phyloP scores from a whole-genome alignment of 2,329 filamentous ascomycete species.

The Aspergillus pseudoviridinutans region DNA sequence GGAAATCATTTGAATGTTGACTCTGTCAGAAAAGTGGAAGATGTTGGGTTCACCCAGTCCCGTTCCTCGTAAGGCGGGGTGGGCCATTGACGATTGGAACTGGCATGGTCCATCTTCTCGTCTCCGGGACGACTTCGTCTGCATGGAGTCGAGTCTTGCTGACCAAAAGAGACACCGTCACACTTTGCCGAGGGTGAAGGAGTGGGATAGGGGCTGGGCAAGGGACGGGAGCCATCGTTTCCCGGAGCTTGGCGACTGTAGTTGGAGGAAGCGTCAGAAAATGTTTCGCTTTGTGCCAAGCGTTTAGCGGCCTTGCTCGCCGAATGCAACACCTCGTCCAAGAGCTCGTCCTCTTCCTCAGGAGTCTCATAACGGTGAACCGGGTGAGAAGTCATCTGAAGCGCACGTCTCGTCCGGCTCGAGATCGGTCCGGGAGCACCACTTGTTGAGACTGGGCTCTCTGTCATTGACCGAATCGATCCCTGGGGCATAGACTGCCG shows the following conservation, averaged over 20 bases:
- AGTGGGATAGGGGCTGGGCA: slow-evolving; percentile 60
- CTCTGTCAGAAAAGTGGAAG: slow-evolving; percentile 74
- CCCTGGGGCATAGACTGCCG: slow-evolving; percentile 39
- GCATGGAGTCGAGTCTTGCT: slow-evolving; percentile 44
- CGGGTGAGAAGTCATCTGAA: slow-evolving; percentile 66
- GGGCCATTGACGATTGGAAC: slow-evolving; percentile 71
- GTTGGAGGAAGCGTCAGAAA: slow-evolving; percentile 50
- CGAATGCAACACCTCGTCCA: slow-evolving; percentile 81
- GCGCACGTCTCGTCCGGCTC: slow-evolving; percentile 72
- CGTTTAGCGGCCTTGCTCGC: slow-evolving; percentile 71
- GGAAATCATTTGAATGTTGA: slow-evolving; percentile 32
- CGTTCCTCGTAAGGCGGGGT: slow-evolving; percentile 93
- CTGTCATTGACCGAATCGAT: slow-evolving; percentile 26
- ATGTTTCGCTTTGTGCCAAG: slow-evolving; percentile 50
- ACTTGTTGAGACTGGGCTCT: slow-evolving; percentile 24
- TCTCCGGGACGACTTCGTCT: slow-evolving; percentile 68
- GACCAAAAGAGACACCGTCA: slow-evolving; percentile 70
- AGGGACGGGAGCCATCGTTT: slow-evolving; percentile 25
- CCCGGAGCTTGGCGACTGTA: slow-evolving; percentile 42
- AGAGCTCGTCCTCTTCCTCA: slow-evolving; percentile 91
- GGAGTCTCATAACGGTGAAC: slow-evolving; percentile 87
- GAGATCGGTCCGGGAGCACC: slow-evolving; percentile 56
- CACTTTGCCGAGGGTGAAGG: slow-evolving; percentile 79
- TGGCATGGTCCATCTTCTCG: slow-evolving; percentile 49
- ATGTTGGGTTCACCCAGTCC: slow-evolving; percentile 82